Evolutionary conservation across 352 stramenopile genomes (phyloP), one percentile per base, ranked within the genome.

Genomic region (Pythium myriotylum): DNA sequence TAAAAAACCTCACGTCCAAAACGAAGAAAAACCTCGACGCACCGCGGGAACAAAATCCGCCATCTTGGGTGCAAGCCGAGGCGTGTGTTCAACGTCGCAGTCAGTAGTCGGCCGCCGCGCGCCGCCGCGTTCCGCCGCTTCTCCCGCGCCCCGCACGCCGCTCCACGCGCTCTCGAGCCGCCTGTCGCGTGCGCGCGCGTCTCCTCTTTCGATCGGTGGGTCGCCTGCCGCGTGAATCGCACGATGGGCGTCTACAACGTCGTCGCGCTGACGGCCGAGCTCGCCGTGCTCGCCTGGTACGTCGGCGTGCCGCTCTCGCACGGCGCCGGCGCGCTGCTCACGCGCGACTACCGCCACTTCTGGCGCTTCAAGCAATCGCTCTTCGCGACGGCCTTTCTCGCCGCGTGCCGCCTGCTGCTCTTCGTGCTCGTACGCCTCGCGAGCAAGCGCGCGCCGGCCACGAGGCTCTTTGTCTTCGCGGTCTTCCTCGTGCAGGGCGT

Each of bases 391-490:
- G 68, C 77, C 9, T 55, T 67, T 27, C 70, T 94, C 24, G 79
- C 81, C 4, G 32, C 88, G 27, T 22, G 78, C 22, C 83, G 85
- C 17, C 51, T 85, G 51, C 50, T 70, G 45, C 67, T 90, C 48
- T 92, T 94, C 59, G 68, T 80, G 39, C 86, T 86, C 71, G 84
- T 92, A 32, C 80, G 83, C 0, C 69, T 78, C 19, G 64, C 74
- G 43, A 92, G 83, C 67, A 90, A 92, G 66, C 83, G 67, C 57
- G 77, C 80, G 32, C 81, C 84, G 37, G 84, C 81, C 27, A 92
- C 85, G 40, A 83, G 85, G 16, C 76, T 69, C 59, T 92, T 94
- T 59, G 83, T 94, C 22, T 91, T 94, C 56, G 70, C 88, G 24
- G 82, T 92, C 27, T 89, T 87, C 14, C 79, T 92, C 17, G 39